A percentile compares a stretch with the other conserved stretches of the same genome.
These are phyloP conservation scores for Ramaria sp. DNA, from an alignment of 768 basidiomycete species.

Conservation along the genomic window DNA sequence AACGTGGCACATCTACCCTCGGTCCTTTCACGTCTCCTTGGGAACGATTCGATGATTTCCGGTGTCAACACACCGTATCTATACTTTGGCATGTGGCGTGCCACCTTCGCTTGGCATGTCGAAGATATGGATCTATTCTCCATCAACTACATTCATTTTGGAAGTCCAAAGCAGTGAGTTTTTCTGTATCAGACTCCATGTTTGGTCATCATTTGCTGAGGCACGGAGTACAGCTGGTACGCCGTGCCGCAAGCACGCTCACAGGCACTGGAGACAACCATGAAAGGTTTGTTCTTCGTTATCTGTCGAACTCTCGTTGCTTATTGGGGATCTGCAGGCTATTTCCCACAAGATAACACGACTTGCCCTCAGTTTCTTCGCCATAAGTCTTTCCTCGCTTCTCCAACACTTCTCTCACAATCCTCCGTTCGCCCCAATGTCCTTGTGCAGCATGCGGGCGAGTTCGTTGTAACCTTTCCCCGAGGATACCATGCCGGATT, in stretches of 20 bases:
- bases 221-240: constrained; percentile 63
- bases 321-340: constrained; percentile 35
- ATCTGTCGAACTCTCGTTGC: neutral
- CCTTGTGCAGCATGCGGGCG: constrained; percentile 87
- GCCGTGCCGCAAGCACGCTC: constrained; percentile 85
- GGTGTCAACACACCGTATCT: constrained; percentile 97
- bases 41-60: constrained; percentile 57
- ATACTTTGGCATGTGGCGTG: constrained; percentile 99
- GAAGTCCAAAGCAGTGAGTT: constrained; percentile 67
- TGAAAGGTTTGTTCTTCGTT: constrained; percentile 52
- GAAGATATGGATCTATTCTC: constrained; percentile 99
- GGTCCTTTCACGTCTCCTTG: constrained; percentile 65
- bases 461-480: constrained; percentile 93
- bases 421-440: constrained; percentile 75
- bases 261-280: constrained; percentile 72
- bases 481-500: constrained; percentile 95
- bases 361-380: constrained; percentile 89
- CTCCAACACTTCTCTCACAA: constrained; percentile 72
- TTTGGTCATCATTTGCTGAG: neutral
- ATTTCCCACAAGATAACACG: constrained; percentile 81
- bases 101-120: constrained; percentile 98
- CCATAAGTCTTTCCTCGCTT: constrained; percentile 92
- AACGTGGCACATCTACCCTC: constrained; percentile 92
- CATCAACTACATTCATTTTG: constrained; percentile 98
- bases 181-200: neutral